Evolutionary conservation across 257 asterid genomes (phyloP).

Genomic region (Lycium ferocissimum): DNA sequence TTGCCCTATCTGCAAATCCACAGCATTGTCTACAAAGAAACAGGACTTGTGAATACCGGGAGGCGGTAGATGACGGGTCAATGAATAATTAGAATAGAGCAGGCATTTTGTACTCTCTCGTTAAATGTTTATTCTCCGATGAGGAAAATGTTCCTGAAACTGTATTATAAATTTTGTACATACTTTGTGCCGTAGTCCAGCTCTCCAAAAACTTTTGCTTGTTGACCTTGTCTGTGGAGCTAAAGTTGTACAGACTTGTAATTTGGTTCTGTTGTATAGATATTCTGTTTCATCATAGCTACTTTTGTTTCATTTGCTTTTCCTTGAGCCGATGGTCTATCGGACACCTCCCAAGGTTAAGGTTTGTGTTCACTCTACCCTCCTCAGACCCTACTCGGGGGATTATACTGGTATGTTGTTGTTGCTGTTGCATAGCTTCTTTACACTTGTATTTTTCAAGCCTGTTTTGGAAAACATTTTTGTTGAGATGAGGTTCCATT

Average conservation of each 20-base stretch:
- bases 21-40: constrained; percentile 53
- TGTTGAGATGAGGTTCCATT: no score
- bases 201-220: constrained; percentile 38
- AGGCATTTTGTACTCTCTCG: constrained; percentile 35
- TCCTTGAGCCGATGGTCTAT: no score
- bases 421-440: no score
- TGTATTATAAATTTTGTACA: constrained; percentile 66
- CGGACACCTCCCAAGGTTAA: no score
- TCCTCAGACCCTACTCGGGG: no score
- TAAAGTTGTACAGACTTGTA: constrained; percentile 61
- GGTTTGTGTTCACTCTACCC: no score
- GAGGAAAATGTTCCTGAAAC: constrained; percentile 39
- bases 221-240: constrained; percentile 47
- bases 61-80: constrained; percentile 1
- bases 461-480: no score
- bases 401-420: no score
- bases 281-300: neutral
- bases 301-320: no score
- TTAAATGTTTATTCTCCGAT: constrained; percentile 46
- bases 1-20: constrained; percentile 78
- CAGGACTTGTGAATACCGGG: constrained; percentile 41
- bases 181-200: constrained; percentile 50
- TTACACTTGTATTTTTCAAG: no score
- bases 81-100: constrained; percentile 24
- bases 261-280: constrained; percentile 39